Evolutionary conservation across 768 basidiomycete species (phyloP), one percentile per base, ranked within the genome.

Genomic region (Saitozyma podzolica): DNA sequence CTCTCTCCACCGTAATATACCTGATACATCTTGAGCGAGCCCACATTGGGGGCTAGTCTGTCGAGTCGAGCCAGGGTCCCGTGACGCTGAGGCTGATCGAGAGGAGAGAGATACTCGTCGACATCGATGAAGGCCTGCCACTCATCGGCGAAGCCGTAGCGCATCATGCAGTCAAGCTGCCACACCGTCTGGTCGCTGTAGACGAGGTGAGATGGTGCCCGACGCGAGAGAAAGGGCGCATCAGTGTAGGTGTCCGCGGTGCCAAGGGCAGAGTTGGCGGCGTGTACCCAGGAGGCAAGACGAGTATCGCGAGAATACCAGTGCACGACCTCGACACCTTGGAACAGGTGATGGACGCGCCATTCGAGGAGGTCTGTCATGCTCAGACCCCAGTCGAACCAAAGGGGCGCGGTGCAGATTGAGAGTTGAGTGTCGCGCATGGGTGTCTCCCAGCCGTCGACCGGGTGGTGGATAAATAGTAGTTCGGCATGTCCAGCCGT

Each of bases 81-180:
- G 43, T 58, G 29, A 7, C 39, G 54, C 9, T 20, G 20, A 29
- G 56, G 17, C 17, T 58, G 41, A 20, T 63, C 40, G 13, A 48
- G 49, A 19, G 52, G n/a, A 8, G 13, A 37, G 19, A 63, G 17
- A 48, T 43, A 63, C 19, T 63, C 62, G 37, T 63, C 56, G 17
- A 58, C 40, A 50, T 63, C 62, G 29, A 58, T 58, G 39, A 52
- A 43, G 40, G 56, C 62, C 20, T 63, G 62, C 47, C 43, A 63
- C 19, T 45, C 41, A 20, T 63, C 62, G 4, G 40, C n/a, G 39
- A 43, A 50, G 9, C 56, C 51, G 41, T 63, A 58, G 43, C 62
- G 62, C 50, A 53, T 43, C 40, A 63, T n/a, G 40, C 62, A 63
- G 42, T 63, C 62, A 7, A 40, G 40, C 8, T 41, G 19, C 40